phyloP scores from a whole-genome alignment of 495 filamentous ascomycete species.

The Hypomontagnella monticulosa region DNA sequence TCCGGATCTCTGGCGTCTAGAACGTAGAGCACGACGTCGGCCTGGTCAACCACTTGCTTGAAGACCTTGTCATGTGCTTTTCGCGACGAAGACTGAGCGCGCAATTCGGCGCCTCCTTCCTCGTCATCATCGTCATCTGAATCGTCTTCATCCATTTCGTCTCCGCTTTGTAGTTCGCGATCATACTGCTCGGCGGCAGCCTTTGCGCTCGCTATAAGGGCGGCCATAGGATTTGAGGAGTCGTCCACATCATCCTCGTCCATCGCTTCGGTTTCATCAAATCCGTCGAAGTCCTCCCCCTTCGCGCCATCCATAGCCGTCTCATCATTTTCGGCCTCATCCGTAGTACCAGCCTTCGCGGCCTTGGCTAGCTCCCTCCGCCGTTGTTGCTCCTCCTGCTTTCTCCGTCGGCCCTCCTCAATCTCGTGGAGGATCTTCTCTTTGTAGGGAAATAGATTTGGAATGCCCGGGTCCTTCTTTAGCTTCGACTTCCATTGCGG shows the following conservation, averaged over 20 bases:
- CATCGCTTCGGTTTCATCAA: slow-evolving; percentile 49
- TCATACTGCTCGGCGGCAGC: slow-evolving; percentile 87
- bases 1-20: slow-evolving; percentile 93
- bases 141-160: slow-evolving; percentile 70
- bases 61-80: slow-evolving; percentile 94
- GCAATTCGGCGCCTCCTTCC: slow-evolving; percentile 57
- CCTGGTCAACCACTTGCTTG: slow-evolving; percentile 88
- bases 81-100: slow-evolving; percentile 65
- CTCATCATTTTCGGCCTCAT: slow-evolving; percentile 54
- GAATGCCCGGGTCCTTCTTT: slow-evolving; percentile 97
- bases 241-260: slow-evolving; percentile 64
- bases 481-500: slow-evolving; percentile 92
- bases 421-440: slow-evolving; percentile 93
- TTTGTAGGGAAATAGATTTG: slow-evolving; percentile 97
- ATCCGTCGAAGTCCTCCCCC: slow-evolving; percentile 58
- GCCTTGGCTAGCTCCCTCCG: slow-evolving; percentile 76
- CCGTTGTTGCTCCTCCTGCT: slow-evolving; percentile 78
- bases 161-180: slow-evolving; percentile 63
- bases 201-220: slow-evolving; percentile 87
- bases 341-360: slow-evolving; percentile 56
- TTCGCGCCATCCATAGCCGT: slow-evolving; percentile 56
- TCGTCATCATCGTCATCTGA: slow-evolving; percentile 64
- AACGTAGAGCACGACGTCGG: slow-evolving; percentile 94
- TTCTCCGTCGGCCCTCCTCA: slow-evolving; percentile 82
- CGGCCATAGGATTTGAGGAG: slow-evolving; percentile 86